Base-by-base conservation (phyloP, 169 alveolate genomes). In the Theileria equi region DNA sequence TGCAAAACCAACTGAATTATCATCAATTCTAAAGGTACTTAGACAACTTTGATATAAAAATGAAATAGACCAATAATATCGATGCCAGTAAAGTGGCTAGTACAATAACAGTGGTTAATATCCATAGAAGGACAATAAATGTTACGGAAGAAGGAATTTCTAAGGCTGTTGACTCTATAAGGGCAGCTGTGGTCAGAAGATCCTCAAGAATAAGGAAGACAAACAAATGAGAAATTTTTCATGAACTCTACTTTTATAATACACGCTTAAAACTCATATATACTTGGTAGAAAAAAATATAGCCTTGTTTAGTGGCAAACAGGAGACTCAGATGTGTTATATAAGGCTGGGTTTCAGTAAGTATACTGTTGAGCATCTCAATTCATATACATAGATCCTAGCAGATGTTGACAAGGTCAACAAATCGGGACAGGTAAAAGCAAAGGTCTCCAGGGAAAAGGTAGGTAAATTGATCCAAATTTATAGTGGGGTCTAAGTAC, bases 171-270 rank as follows among this genome's bases (percentile, higher is more conserved):
- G 32, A 70, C 50, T 38, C 66, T 13, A 36, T 70, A 10, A 58
- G 41, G 17, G 5, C 76, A 3, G 81, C 76, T 4, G 29, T 35
- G 16, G 52, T 13, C 16, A 58, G 81, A 26, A 58, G 81, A 16
- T 70, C 81, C 11, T 49, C 76, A 25, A 62, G 81, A 41, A 70
- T 70, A 4, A 63, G 81, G 67, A 70, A 61, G 26, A 43, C 44
- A 4, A 43, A 17, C 5, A 70, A 61, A 21, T 25, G 17, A 8
- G 3, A 3, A 32, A 21, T n/a, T n/a, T n/a, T n/a, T n/a, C n/a
- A n/a, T n/a, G n/a, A n/a, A n/a, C n/a, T n/a, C n/a, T n/a, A n/a
- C n/a, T n/a, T n/a, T n/a, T n/a, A n/a, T n/a, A n/a, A n/a, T n/a
- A n/a, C n/a, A n/a, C n/a, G n/a, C n/a, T n/a, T n/a, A n/a, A n/a